Evolutionary conservation across 805 yeast species (phyloP), one percentile per base, ranked within the genome.

Genomic region (Cyberlindnera euphorbiae): DNA sequence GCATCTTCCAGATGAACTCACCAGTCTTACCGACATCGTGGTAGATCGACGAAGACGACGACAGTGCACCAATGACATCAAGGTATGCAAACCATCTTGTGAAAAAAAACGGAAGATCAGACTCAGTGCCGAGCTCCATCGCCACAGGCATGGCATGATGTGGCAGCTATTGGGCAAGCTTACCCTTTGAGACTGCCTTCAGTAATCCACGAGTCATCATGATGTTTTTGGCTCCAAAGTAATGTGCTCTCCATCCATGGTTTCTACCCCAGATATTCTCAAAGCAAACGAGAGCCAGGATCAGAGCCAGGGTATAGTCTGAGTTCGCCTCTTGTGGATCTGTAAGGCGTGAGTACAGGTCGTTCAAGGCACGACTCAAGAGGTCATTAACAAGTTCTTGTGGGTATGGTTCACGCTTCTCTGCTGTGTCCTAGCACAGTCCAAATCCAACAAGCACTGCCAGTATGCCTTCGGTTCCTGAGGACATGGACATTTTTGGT

Each of bases 21-120:
- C 47, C 17, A 17, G 50, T 36, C 62, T 59, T 47, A 59, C 61
- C 33, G 26, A 57, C 53, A 7, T 67, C 33, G 33, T 58, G 49
- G 24, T 27, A 26, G 2, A 35, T 26, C 4, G 36, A 21, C 3
- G 45, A 57, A 3, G 82, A 69, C 0, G 85, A 69, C 1, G 84
- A 73, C 17, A 82, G 59, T 1, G 76, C 69, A 0, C 85, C 81
- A 15, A 82, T 63, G 3, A 79, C 73, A 48, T 80, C 87, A 23
- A 79, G 59, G 49, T 79, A 82, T 0, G 77, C 78, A 52, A 77
- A 81, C 85, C 87, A 79, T 34, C 88, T 59, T 44, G 72, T 63
- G 30, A 82, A 60, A 46, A 82, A 82, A 42, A 62, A 75, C 0
- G 75, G 57, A 4, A 55, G 30, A 26, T 49, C 49, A 2, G 42